phyloP scores from a whole-genome alignment of 345 rosid genomes.

The Eucalyptus viminalis region DNA sequence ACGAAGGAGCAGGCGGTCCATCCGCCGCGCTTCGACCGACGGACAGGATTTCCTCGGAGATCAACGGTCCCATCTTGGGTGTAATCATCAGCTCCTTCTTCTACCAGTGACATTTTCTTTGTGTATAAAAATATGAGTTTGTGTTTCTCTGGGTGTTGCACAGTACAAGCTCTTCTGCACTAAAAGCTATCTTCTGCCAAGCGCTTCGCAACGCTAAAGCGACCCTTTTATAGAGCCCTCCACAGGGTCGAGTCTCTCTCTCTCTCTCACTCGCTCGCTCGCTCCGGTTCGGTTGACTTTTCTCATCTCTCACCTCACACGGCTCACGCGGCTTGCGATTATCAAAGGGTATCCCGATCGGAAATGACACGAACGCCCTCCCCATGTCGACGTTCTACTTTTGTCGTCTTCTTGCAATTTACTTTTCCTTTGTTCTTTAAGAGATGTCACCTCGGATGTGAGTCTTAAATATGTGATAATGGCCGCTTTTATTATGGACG shows the following conservation, averaged over 20 bases:
- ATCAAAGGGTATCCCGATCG: background rate
- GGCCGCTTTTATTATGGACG: background rate
- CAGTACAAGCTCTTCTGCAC: background rate
- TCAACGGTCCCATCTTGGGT: slow-evolving; percentile 95
- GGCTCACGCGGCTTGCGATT: background rate
- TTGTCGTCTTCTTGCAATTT: background rate
- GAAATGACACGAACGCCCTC: background rate
- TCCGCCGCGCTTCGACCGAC: slow-evolving; percentile 71
- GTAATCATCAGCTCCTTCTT: slow-evolving; percentile 37
- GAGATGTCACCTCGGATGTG: background rate
- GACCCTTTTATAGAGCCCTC: background rate
- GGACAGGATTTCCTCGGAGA: slow-evolving; percentile 70
- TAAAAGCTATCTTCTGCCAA: background rate
- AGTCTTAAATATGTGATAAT: background rate
- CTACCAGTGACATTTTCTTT: background rate
- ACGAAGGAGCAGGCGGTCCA: slow-evolving; percentile 82
- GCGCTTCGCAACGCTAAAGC: background rate
- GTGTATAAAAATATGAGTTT: background rate
- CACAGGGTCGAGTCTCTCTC: background rate
- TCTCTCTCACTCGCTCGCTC: background rate
- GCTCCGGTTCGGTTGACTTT: background rate
- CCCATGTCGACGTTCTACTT: background rate
- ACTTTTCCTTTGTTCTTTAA: background rate
- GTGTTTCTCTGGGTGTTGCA: background rate
- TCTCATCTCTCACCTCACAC: background rate